Conservation (phyloP, 2,329 filamentous ascomycete species). For the Fusarium pseudocircinatum region DNA sequence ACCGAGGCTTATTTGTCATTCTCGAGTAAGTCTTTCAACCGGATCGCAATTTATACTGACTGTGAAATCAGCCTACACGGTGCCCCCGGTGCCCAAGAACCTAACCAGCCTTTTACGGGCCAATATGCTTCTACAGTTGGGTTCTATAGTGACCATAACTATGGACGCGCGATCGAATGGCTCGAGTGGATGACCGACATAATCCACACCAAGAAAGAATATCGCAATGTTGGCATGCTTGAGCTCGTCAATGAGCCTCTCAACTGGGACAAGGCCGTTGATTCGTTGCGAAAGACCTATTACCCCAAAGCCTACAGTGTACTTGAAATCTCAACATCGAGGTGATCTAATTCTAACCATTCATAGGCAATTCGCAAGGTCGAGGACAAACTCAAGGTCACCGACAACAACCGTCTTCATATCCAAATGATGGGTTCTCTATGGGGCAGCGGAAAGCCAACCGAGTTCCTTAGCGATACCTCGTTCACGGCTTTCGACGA, state of each 20-base stretch:
- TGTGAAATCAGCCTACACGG: conserved; percentile 54
- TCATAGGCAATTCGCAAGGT: conserved; percentile 55
- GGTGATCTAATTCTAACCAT: not conserved
- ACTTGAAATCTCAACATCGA: accelerated
- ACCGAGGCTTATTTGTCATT: conserved; percentile 62
- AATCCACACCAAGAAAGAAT: conserved; percentile 59
- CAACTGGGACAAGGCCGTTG: conserved; percentile 30
- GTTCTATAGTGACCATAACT: conserved; percentile 67
- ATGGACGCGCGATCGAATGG: conserved; percentile 63
- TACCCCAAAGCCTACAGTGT: conserved; percentile 38
- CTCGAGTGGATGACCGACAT: conserved; percentile 64
- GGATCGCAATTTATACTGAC: not conserved
- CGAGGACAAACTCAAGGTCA: conserved; percentile 55
- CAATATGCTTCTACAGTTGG: conserved; percentile 49
- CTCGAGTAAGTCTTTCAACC: conserved; percentile 49
- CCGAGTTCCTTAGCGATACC: conserved; percentile 53
- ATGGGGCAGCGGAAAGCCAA: conserved; percentile 67
- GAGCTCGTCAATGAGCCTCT: conserved; percentile 53
- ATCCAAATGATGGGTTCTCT: conserved; percentile 59
- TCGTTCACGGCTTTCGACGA: conserved; percentile 64
- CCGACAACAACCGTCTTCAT: conserved; percentile 57
- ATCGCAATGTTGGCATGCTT: conserved; percentile 67
- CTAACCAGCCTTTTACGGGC: conserved; percentile 59
- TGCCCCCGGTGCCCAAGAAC: conserved; percentile 59
- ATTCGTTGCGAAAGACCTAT: conserved; percentile 32